A percentile compares a stretch with the other conserved stretches of the same genome.
These are phyloP conservation scores for Micromonas commoda DNA, from an alignment of 139 green algal genomes.

Conservation along the genomic window DNA sequence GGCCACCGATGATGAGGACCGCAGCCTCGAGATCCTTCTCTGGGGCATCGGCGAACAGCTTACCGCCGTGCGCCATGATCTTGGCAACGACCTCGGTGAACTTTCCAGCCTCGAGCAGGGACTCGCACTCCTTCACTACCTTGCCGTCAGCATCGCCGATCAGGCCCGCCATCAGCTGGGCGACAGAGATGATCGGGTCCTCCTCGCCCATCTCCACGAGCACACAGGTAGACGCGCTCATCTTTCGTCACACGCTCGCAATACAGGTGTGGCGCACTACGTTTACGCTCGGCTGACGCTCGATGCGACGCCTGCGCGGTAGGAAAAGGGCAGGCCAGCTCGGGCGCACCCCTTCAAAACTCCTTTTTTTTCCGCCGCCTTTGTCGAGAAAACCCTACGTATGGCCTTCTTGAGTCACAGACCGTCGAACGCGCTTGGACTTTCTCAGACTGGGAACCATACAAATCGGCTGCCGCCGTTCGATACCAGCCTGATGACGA, in stretches of 20 bases:
- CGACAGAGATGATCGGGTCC: background rate
- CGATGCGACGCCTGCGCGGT: background rate
- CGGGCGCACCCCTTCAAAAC: no score
- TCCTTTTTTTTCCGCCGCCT: no score
- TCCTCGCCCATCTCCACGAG: background rate
- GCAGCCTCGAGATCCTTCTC: background rate
- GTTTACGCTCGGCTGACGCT: no score
- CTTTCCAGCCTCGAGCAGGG: background rate
- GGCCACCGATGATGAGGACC: background rate
- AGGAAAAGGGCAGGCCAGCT: background rate
- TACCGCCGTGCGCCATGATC: background rate
- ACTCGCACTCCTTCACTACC: background rate
- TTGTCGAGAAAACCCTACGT: no score
- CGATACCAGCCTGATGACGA: no score
- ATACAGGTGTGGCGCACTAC: no score
- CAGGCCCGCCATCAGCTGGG: background rate
- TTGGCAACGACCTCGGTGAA: background rate
- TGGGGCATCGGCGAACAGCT: conserved; percentile 4
- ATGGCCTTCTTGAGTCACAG: no score
- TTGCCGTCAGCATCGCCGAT: background rate
- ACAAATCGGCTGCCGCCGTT: no score
- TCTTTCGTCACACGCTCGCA: background rate
- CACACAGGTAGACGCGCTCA: background rate
- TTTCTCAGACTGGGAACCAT: no score
- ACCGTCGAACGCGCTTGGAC: no score